Evolutionary conservation across 352 stramenopile genomes (phyloP).

Genomic region (Globisporangium orthogonon): DNA sequence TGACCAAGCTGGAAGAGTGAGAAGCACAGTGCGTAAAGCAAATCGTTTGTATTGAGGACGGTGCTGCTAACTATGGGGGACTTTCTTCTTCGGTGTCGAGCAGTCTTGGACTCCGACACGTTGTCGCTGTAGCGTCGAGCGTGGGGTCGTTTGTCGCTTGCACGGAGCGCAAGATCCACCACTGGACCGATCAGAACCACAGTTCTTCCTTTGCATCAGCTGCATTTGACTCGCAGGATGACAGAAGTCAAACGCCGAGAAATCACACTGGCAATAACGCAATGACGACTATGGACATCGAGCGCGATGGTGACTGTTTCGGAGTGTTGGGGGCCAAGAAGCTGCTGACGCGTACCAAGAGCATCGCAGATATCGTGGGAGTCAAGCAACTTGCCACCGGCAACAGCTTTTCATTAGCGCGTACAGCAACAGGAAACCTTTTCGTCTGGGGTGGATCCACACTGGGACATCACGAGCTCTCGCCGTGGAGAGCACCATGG

Average conservation of each 20-base stretch:
- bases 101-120: conserved; percentile 33
- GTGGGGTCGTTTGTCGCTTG: conserved; percentile 19
- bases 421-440: conserved; percentile 24
- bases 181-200: conserved; percentile 22
- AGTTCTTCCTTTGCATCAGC: background rate
- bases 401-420: conserved; percentile 25
- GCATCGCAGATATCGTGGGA: conserved; percentile 28
- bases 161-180: conserved; percentile 30
- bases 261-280: background rate
- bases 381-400: conserved; percentile 32
- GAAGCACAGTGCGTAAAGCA: too few species aligned
- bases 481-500: conserved; percentile 13
- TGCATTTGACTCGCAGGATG: background rate
- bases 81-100: background rate
- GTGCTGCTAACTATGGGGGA: too few species aligned
- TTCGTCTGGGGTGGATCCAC: conserved; percentile 28
- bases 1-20: conserved; percentile 34
- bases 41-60: too few species aligned
- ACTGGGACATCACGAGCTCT: conserved; percentile 6
- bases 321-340: conserved; percentile 33
- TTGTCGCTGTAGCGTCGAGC: conserved; percentile 16
- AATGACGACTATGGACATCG: conserved; percentile 10
- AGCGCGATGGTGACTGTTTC: conserved; percentile 44
- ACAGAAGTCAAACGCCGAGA: background rate
- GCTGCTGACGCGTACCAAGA: conserved; percentile 37